Percentiles rank a stretch among this genome's conserved stretches.
These are phyloP conservation scores for Phalaenopsis aphrodite DNA, from an alignment of 106 monocot species.

Conservation along the genomic window DNA sequence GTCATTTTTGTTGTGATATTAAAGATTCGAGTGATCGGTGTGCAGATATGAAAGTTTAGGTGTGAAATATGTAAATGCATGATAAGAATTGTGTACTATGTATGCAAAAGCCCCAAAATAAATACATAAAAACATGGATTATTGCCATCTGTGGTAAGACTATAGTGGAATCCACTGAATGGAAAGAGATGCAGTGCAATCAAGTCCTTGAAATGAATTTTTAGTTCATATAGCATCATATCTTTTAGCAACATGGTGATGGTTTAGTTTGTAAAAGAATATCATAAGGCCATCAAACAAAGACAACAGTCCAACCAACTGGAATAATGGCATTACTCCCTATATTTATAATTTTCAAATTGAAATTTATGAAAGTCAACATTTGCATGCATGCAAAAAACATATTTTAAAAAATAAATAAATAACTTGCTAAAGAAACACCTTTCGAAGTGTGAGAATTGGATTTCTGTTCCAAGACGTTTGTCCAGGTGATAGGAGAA, in stretches of 20 bases:
- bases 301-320: not conserved
- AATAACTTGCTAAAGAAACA: slow-evolving; percentile 17
- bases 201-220: not conserved
- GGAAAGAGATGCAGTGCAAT: not conserved
- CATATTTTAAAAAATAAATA: not conserved
- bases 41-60: too few relatives aligned
- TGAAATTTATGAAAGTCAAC: not conserved
- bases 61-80: too few relatives aligned
- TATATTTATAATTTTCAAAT: not conserved
- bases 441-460: slow-evolving; percentile 22
- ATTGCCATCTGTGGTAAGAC: not conserved
- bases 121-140: not conserved
- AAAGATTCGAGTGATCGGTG: too few relatives aligned
- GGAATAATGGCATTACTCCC: not conserved
- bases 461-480: slow-evolving; percentile 54
- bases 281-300: not conserved
- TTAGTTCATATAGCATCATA: not conserved
- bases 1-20: too few relatives aligned
- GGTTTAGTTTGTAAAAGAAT: not conserved
- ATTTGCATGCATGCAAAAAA: not conserved
- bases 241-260: not conserved
- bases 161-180: not conserved
- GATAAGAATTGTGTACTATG: too few relatives aligned
- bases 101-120: too few relatives aligned
- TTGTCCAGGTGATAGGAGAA: slow-evolving; percentile 55